Evolutionary conservation across 2,329 filamentous ascomycete genomes (phyloP), one percentile per base, ranked within the genome.

Genomic region (Tympanopsis confertula): DNA sequence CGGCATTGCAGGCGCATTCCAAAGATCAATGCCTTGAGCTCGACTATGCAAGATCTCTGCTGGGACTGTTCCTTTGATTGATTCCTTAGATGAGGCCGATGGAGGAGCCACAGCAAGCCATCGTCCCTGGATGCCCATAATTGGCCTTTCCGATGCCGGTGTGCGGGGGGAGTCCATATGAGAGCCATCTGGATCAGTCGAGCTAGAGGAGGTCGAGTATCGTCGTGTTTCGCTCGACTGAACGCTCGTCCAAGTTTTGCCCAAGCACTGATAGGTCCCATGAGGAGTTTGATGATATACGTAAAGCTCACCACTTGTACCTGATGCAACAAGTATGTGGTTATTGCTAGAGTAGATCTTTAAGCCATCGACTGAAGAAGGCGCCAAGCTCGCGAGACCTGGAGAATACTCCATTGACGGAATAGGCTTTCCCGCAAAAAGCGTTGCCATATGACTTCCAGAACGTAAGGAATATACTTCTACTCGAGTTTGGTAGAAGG

Each of bases 191-290:
- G 56, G 52, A 40, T 64, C 63, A 13, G 62, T 62, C 18, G 62
- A 63, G 38, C 50, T 59, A 12, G 61, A 64, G 15, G 65, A 66
- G 12, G 56, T 57, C 12, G 65, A 68, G 40, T 64, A 60, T 41
- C 63, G 56, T 35, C 63, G 55, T 19, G 49, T 44, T 37, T 62
- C 54, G 32, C 52, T 54, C 13, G 54, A 51, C 43, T 72, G 68
- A 14, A 77, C 58, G 18, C 64, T 64, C 2, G 76, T 78, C 76
- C 76, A 81, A 19, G 72, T 62, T 50, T 81, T 81, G 14, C 69
- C 74, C 26, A 80, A 55, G 46, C 74, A 80, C 40, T 65, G 62
- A 48, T 74, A 79, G 5, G 44, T 41, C n/a, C 44, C 42, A 19
- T 47, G 45, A 14, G 40, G 41, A 19, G 42, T 46, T 36, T 55